Evolutionary conservation across 768 basidiomycete genomes (phyloP).

Genomic region (Baorangia bicolor): DNA sequence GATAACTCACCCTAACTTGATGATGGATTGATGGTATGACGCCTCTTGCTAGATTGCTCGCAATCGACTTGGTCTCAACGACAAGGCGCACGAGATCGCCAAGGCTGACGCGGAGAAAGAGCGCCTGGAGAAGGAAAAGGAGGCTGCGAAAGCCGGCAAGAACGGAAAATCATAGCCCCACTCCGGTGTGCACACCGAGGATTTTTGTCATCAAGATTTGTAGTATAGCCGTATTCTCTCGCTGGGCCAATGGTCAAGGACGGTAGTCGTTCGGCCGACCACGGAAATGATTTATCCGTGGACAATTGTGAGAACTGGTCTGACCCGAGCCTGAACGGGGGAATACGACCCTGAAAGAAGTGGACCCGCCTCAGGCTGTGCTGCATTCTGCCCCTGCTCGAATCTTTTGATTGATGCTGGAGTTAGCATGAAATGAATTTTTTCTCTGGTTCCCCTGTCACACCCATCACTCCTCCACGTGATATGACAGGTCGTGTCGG

Average conservation of each 20-base stretch:
- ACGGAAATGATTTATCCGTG: constrained; percentile 17
- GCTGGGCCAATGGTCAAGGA: neutral
- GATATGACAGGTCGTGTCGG: constrained; percentile 29
- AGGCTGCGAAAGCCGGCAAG: constrained; percentile 45
- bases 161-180: constrained; percentile 31
- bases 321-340: constrained; percentile 3
- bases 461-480: constrained; percentile 15
- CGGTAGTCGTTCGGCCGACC: neutral
- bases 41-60: constrained; percentile 68
- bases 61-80: constrained; percentile 89
- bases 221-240: constrained; percentile 1
- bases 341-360: constrained; percentile 1
- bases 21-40: neutral
- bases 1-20: constrained; percentile 8
- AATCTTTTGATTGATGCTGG: too few relatives aligned
- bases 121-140: constrained; percentile 57
- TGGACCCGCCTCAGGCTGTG: too few relatives aligned
- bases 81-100: constrained; percentile 77
- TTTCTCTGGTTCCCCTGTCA: too few relatives aligned
- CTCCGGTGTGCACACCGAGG: neutral
- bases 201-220: neutral
- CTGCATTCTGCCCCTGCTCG: too few relatives aligned
- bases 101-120: constrained; percentile 60
- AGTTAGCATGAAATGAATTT: too few relatives aligned
- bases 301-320: constrained; percentile 8